phyloP scores from a whole-genome alignment of 768 basidiomycete genomes.

The Crassisporium funariophilum region DNA sequence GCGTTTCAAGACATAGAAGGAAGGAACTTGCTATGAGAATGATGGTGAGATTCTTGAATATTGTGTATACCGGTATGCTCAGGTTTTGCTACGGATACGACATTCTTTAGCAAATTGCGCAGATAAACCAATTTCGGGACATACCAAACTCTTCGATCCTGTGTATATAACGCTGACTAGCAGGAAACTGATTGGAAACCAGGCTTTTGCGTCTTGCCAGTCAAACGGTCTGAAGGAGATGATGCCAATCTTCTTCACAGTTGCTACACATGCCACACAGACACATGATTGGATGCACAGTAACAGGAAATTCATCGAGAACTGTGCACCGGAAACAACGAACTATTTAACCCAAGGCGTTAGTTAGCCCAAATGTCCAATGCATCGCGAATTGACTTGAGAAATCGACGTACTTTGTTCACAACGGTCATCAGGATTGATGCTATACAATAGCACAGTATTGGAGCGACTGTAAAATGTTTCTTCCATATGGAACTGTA shows the following conservation, averaged over 20 bases:
- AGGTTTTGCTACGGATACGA: conserved; percentile 78
- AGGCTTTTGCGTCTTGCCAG: conserved; percentile 79
- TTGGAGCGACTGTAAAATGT: conserved; percentile 64
- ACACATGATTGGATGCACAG: conserved; percentile 90
- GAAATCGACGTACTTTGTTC: conserved; percentile 71
- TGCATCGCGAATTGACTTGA: neutral
- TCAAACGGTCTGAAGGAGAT: conserved; percentile 88
- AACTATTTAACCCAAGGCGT: conserved; percentile 53
- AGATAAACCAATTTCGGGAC: conserved; percentile 31
- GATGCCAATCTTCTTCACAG: conserved; percentile 73
- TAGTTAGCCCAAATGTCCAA: neutral
- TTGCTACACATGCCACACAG: conserved; percentile 75
- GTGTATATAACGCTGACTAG: conserved; percentile 97
- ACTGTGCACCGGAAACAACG: conserved; percentile 89
- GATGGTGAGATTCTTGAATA: conserved; percentile 99
- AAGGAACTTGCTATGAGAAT: conserved; percentile 80
- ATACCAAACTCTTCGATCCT: conserved; percentile 92
- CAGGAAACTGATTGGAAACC: conserved; percentile 94
- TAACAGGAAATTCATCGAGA: conserved; percentile 97
- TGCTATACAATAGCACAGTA: conserved; percentile 87
- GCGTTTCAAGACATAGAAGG: conserved; percentile 4
- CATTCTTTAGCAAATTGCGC: conserved; percentile 1
- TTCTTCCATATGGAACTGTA: neutral
- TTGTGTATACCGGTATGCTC: conserved; percentile 96
- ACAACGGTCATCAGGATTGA: conserved; percentile 97